Evolutionary conservation across 2,329 filamentous ascomycete genomes (phyloP), one percentile per base, ranked within the genome.

Genomic region (Cordyceps militaris): DNA sequence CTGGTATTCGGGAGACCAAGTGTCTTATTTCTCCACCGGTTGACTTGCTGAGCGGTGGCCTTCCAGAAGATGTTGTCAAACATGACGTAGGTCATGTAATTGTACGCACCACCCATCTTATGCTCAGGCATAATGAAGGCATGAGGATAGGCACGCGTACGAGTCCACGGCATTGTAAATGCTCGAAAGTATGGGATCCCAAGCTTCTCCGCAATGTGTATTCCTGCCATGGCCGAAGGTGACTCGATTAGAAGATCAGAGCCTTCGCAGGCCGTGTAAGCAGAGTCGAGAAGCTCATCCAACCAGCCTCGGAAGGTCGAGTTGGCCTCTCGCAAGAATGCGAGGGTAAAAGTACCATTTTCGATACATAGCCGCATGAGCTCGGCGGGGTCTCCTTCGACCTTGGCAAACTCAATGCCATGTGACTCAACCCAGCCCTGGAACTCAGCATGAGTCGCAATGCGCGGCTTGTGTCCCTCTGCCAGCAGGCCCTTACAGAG

Each of bases 81-180:
- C 80, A 97, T 88, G 61, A 96, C 86, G 65, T 99, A 99, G 0
- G 91, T 94, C 67, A 96, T 86, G 69, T 92, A 91, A 69, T 99
- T 99, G 76, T 96, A 97, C 0, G 87, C 87, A 24, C 94, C 94
- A 56, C 94, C 94, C 85, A 96, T 91, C 74, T 96, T 97, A 71
- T 89, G 86, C 61, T 95, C 89, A 1, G 91, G 89, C 61, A 95
- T 92, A 26, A 93, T 88, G 72, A 99, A 99, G 0, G 94, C 94
- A 71, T 99, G 94, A 2, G 94, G 94, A 66, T 99, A 99, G 0
- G 93, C 91, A 55, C 94, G 82, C 16, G 94, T 99, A 50, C 92
- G 85, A 0, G 94, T 96, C 94, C 94, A 99, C 0, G 94, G 94
- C 94, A 99, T 99, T 19, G 91, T 96, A 69, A 99, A 99, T 0